Percentiles rank a stretch among this genome's conserved stretches.
Evolutionary conservation across 805 yeast genomes (phyloP).

Genomic region (Starmera amethionina): DNA sequence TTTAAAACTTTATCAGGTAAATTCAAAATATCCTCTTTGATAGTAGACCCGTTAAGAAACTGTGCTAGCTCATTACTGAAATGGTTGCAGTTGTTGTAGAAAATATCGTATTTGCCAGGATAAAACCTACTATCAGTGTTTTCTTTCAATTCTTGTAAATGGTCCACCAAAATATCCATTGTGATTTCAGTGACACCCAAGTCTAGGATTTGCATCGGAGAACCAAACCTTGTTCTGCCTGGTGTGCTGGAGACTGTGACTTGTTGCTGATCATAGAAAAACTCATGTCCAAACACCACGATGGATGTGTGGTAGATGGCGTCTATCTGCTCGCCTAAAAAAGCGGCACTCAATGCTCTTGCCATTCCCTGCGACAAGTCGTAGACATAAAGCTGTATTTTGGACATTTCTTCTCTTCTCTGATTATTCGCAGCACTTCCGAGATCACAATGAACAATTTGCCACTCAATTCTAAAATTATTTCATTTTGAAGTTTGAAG

Average conservation of each 20-base stretch:
- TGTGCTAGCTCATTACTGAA: constrained; percentile 49
- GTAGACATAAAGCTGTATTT: constrained; percentile 36
- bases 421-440: background rate
- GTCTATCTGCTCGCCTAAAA: constrained; percentile 44
- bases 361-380: constrained; percentile 60
- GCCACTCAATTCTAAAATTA: background rate
- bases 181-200: constrained; percentile 45
- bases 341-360: constrained; percentile 33
- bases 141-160: constrained; percentile 34
- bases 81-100: constrained; percentile 60
- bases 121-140: constrained; percentile 31
- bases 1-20: constrained; percentile 43
- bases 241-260: constrained; percentile 34
- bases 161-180: constrained; percentile 43
- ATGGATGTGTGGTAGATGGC: constrained; percentile 63
- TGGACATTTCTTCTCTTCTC: background rate
- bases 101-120: constrained; percentile 38
- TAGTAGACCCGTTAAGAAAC: constrained; percentile 43
- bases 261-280: constrained; percentile 47
- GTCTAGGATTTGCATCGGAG: constrained; percentile 41
- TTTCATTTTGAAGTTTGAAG: too few species aligned
- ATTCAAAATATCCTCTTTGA: constrained; percentile 42
- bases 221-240: constrained; percentile 51
- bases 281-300: constrained; percentile 43
- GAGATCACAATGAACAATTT: background rate